Evolutionary conservation across 352 stramenopile genomes (phyloP).

Genomic region (Globisporangium canariense): DNA sequence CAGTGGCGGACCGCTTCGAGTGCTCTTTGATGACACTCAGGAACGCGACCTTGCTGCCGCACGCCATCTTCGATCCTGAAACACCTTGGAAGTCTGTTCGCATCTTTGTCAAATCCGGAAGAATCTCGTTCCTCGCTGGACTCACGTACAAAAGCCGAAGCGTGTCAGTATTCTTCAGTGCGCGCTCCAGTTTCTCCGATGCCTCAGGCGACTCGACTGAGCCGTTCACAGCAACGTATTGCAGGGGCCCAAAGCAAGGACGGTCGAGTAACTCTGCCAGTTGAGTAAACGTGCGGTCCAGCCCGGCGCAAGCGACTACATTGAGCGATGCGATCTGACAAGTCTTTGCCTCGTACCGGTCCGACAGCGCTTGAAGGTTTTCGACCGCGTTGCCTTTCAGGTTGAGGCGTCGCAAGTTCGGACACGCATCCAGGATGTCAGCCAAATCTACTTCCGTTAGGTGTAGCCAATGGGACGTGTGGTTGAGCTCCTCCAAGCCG

Average conservation of each 20-base stretch:
- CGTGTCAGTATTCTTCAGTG: neutral
- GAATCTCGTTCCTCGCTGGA: too few species aligned
- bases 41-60: neutral
- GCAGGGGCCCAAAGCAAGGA: neutral
- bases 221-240: neutral
- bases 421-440: neutral
- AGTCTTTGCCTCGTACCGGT: neutral
- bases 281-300: neutral
- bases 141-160: neutral
- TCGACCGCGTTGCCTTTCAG: neutral
- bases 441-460: neutral
- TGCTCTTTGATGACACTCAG: neutral
- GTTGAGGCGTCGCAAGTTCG: neutral
- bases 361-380: neutral
- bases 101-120: neutral
- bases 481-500: neutral
- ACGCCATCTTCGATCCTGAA: neutral
- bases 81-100: neutral
- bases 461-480: neutral
- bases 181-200: neutral
- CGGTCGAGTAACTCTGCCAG: neutral
- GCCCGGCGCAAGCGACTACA: neutral
- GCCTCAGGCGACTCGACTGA: neutral
- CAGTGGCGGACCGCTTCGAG: neutral
- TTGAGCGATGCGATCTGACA: neutral